Evolutionary conservation across 768 basidiomycete species (phyloP).

Genomic region (Podaxis rugospora): DNA sequence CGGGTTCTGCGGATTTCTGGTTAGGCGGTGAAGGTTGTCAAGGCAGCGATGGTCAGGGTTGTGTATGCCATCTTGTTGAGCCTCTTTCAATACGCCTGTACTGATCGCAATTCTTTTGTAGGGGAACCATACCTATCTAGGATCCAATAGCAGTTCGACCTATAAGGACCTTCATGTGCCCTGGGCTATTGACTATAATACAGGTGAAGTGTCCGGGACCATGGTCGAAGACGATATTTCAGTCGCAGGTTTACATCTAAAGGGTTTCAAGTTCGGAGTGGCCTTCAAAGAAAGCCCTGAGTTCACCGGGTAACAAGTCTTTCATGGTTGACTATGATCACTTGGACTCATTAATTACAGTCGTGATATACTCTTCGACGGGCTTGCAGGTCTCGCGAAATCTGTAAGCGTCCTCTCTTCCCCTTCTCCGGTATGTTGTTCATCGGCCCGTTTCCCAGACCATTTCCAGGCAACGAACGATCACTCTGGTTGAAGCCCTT

Average conservation of each 20-base stretch:
- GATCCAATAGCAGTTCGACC: slow-evolving; percentile 50
- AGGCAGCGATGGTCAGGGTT: slow-evolving; percentile 23
- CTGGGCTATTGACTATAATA: slow-evolving; percentile 49
- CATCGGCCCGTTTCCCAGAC: slow-evolving; percentile 24
- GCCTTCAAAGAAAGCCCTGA: slow-evolving; percentile 47
- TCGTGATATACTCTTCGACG: slow-evolving; percentile 41
- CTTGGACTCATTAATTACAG: slow-evolving; percentile 15
- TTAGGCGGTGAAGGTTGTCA: slow-evolving; percentile 44
- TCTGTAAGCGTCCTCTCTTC: slow-evolving; percentile 38
- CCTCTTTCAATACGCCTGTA: background rate
- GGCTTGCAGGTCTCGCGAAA: slow-evolving; percentile 51
- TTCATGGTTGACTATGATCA: background rate
- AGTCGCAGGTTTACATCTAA: slow-evolving; percentile 53
- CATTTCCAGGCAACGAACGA: slow-evolving; percentile 59
- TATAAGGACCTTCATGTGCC: slow-evolving; percentile 42
- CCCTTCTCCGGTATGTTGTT: background rate
- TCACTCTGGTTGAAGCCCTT: slow-evolving; percentile 72
- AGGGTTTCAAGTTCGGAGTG: slow-evolving; percentile 58
- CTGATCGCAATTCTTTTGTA: slow-evolving; percentile 12
- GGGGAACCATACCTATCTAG: slow-evolving; percentile 46
- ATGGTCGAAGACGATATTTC: slow-evolving; percentile 53
- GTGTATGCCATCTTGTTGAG: slow-evolving; percentile 18
- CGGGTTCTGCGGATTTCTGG: slow-evolving; percentile 63
- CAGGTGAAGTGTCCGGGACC: slow-evolving; percentile 54
- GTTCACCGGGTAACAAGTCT: slow-evolving; percentile 37